Base-by-base conservation (phyloP, 2,329 filamentous ascomycete genomes). In the Tolypocladium guangdongense region DNA sequence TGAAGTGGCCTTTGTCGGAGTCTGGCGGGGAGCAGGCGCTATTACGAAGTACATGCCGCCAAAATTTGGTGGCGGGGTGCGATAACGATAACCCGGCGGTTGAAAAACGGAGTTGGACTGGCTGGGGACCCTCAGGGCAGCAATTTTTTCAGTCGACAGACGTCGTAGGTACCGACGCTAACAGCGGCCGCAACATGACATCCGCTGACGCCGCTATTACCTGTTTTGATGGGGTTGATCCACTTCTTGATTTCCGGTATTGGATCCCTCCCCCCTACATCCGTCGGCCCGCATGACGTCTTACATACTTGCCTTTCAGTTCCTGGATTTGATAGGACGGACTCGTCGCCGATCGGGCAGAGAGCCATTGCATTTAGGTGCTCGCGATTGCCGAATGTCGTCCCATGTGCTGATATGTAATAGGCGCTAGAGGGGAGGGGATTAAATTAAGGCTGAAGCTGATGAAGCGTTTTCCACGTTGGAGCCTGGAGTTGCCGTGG, bases 61-160 rank as follows among this genome's bases (percentile, higher is more conserved):
- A 56, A 57, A 57, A 52, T 57, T 56, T 56, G 58, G 54, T 63
- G 57, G 64, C 64, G 67, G 66, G 63, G 59, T 64, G 68, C 66
- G 66, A 71, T 69, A 71, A 69, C 63, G 67, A 69, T 70, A 69
- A 70, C 65, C 65, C 66, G 65, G 58, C 27, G 27, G 27, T 33
- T n/a, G 43, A 32, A 46, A 46, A 46, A 3, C n/a, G 41, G 22
- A 10, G 14, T 24, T 14, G 33, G 36, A 10, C 36, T 48, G 12
- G 43, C 11, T 24, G 16, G 27, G 45, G 43, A 47, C 24, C 16
- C 1, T 12, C n/a, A 24, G 30, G 16, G 24, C 7, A 30, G 49
- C 49, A 41, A 41, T 51, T 51, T 41, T 51, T 51, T 39, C 24
- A 36, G 33, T 27, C 43, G 10, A n/a, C n/a, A n/a, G n/a, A n/a